Conservation (phyloP, 1,284 basidiomycete genomes). For the Naganishia cerealis region DNA sequence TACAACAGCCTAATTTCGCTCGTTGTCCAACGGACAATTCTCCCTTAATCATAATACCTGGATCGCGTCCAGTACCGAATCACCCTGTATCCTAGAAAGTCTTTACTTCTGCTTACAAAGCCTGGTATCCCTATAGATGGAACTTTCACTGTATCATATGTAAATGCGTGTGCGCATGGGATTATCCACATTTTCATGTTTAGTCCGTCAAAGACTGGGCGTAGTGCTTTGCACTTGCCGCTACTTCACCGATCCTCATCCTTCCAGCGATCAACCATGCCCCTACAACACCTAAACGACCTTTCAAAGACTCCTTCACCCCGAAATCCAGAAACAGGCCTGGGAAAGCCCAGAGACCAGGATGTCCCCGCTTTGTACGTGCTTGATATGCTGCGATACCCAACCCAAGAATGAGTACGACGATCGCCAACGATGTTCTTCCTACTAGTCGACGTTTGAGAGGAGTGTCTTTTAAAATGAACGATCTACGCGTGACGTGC, state of each 20-base stretch:
- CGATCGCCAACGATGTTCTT: constrained; percentile 42
- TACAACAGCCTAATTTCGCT: constrained; percentile 19
- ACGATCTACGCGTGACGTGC: constrained; percentile 28
- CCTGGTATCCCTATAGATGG: constrained; percentile 14
- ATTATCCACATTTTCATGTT: not conserved
- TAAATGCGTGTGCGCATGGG: not conserved
- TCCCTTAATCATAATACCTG: not conserved
- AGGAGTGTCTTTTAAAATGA: constrained; percentile 18
- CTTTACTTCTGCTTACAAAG: not conserved
- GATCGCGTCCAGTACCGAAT: not conserved
- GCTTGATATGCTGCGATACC: constrained; percentile 43
- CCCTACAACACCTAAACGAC: not conserved
- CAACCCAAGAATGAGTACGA: constrained; percentile 44
- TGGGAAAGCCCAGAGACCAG: constrained; percentile 22
- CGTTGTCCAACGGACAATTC: constrained; percentile 6
- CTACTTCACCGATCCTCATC: not conserved
- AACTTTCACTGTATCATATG: constrained; percentile 17
- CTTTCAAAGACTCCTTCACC: not conserved
- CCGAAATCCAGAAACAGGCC: constrained; percentile 16
- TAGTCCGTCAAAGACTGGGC: not conserved
- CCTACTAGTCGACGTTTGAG: constrained; percentile 35
- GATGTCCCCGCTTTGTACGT: constrained; percentile 10
- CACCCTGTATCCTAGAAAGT: not conserved
- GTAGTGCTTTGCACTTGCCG: constrained; percentile 6
- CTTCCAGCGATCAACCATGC: constrained; percentile 16